These are phyloP conservation scores for Grosmannia penicillata DNA, from an alignment of 2,329 filamentous ascomycete genomes.

Conservation along the genomic window DNA sequence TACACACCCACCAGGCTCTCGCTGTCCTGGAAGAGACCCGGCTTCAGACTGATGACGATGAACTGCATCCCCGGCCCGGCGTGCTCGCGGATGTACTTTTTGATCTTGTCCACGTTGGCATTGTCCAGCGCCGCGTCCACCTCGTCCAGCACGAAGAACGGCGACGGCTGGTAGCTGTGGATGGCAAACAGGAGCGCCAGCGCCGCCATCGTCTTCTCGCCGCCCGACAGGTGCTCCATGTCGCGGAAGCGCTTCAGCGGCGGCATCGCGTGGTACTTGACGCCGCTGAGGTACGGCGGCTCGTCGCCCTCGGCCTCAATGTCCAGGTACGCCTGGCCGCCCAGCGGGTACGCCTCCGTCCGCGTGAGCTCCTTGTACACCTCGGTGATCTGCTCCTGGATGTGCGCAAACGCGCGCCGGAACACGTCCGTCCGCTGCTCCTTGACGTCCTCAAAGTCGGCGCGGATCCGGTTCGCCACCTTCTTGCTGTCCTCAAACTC, in stretches of 20 bases:
- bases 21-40: conserved; percentile 88
- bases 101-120: conserved; percentile 90
- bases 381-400: conserved; percentile 81
- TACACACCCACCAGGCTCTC: conserved; percentile 94
- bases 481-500: conserved; percentile 78
- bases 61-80: conserved; percentile 97
- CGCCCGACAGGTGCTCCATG: conserved; percentile 95
- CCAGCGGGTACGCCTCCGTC: conserved; percentile 81
- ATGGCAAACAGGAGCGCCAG: conserved; percentile 93
- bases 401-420: conserved; percentile 89
- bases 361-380: conserved; percentile 95
- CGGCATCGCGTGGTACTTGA: conserved; percentile 98
- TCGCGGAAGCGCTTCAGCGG: conserved; percentile 96
- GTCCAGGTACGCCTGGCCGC: conserved; percentile 77
- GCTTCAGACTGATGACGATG: conserved; percentile 93
- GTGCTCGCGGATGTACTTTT: conserved; percentile 90
- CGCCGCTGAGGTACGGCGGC: conserved; percentile 85
- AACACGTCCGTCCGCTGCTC: conserved; percentile 77
- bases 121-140: conserved; percentile 98
- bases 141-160: conserved; percentile 97
- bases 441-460: conserved; percentile 61
- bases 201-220: conserved; percentile 97
- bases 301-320: conserved; percentile 79
- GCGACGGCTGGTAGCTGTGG: conserved; percentile 86
- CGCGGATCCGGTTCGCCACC: conserved; percentile 37